phyloP scores from a whole-genome alignment of 495 filamentous ascomycete species.

The Neurospora pannonica region DNA sequence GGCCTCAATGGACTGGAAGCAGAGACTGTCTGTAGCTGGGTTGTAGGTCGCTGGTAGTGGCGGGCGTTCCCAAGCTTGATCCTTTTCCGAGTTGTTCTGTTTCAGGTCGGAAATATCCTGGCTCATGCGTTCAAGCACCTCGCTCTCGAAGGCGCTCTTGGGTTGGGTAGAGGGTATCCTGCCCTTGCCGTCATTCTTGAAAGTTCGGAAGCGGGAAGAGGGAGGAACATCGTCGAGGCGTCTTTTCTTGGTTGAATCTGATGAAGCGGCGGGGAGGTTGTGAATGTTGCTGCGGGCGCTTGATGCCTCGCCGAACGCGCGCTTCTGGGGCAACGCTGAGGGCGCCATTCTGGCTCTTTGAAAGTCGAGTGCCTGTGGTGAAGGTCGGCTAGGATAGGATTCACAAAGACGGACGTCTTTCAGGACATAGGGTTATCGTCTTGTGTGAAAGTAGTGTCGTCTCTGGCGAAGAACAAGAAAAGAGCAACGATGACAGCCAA shows the following conservation, averaged over 20 bases:
- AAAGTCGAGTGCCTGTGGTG: neutral
- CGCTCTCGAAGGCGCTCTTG: conserved; percentile 87
- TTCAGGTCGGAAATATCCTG: conserved; percentile 84
- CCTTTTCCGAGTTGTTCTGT: conserved; percentile 76
- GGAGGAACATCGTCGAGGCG: conserved; percentile 54
- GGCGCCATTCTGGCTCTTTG: conserved; percentile 25
- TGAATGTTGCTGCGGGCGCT: conserved; percentile 37
- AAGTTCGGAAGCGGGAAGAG: conserved; percentile 44
- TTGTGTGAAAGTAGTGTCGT: neutral
- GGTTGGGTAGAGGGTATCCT: conserved; percentile 68
- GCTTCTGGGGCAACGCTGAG: conserved; percentile 42
- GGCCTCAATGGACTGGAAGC: conserved; percentile 91
- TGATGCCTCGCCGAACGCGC: conserved; percentile 40
- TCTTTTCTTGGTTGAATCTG: conserved; percentile 53
- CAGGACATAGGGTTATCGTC: neutral
- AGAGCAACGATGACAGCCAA: neutral
- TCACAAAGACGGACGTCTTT: neutral
- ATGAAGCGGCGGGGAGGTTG: conserved; percentile 21
- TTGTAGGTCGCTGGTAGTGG: conserved; percentile 57
- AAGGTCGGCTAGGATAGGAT: neutral
- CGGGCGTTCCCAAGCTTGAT: conserved; percentile 89
- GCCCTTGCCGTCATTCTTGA: conserved; percentile 49
- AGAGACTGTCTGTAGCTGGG: conserved; percentile 58
- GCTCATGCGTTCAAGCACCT: conserved; percentile 87
- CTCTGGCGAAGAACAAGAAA: neutral